These are phyloP conservation scores for Penicillium sp. DNA, from an alignment of 2,329 filamentous ascomycete species.

Conservation along the genomic window DNA sequence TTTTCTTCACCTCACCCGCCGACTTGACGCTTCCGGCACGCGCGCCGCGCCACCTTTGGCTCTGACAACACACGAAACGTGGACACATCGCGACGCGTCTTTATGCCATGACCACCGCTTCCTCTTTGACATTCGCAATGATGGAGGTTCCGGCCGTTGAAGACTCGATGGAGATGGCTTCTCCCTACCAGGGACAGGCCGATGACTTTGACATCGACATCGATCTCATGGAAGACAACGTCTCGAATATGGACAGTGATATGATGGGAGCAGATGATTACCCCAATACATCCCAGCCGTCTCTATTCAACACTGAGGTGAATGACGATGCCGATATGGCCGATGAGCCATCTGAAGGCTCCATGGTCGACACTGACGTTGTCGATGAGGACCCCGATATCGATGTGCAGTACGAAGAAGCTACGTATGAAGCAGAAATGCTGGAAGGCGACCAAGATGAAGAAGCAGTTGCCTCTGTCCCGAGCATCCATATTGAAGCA, in stretches of 20 bases:
- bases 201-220: slow-evolving; percentile 63
- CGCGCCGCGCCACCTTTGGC: slow-evolving; percentile 25
- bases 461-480: slow-evolving; percentile 34
- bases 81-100: slow-evolving; percentile 15
- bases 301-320: slow-evolving; percentile 33
- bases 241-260: slow-evolving; percentile 57
- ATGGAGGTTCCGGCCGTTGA: slow-evolving; percentile 44
- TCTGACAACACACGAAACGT: slow-evolving; percentile 23
- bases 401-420: slow-evolving; percentile 34
- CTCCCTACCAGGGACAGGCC: slow-evolving; percentile 43
- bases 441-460: slow-evolving; percentile 42
- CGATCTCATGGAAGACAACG: slow-evolving; percentile 58
- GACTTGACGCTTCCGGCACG: slow-evolving; percentile 8
- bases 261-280: slow-evolving; percentile 46
- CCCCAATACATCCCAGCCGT: slow-evolving; percentile 32
- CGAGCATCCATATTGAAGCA: slow-evolving; percentile 21
- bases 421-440: slow-evolving; percentile 43
- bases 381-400: slow-evolving; percentile 29
- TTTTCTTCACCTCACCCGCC: slow-evolving; percentile 4
- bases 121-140: slow-evolving; percentile 31
- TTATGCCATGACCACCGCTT: slow-evolving; percentile 37
- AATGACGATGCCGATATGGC: slow-evolving; percentile 50
- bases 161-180: slow-evolving; percentile 48
- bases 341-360: slow-evolving; percentile 44
- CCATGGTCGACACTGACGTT: slow-evolving; percentile 41